These are phyloP conservation scores for Kitagawia praeruptora DNA, from an alignment of 129 eudicot species.

Conservation along the genomic window DNA sequence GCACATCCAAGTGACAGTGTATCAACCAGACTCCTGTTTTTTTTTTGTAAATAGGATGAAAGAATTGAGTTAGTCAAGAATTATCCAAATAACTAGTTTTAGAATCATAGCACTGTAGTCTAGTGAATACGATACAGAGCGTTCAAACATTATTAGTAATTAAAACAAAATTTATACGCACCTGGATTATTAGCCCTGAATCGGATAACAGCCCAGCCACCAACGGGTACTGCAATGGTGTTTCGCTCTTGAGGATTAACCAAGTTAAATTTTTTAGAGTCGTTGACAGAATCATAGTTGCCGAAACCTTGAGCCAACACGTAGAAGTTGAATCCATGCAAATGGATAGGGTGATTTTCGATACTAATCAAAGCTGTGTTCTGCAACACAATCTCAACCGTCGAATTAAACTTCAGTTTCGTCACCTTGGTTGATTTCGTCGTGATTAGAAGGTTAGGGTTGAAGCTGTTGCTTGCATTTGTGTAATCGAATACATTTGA, in stretches of 20 bases:
- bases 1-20: constrained; percentile 80
- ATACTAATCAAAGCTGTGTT: constrained; percentile 53
- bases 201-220: constrained; percentile 78
- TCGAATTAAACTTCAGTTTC: constrained; percentile 45
- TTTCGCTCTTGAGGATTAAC: constrained; percentile 58
- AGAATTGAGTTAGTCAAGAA: not conserved
- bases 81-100: too few species aligned
- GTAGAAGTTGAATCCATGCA: constrained; percentile 68
- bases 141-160: not conserved
- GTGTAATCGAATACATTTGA: constrained; percentile 51
- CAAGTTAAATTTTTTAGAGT: constrained; percentile 36
- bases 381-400: constrained; percentile 63
- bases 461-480: constrained; percentile 25
- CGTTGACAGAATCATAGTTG: constrained; percentile 35
- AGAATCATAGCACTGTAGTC: not conserved
- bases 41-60: not conserved
- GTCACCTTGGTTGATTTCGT: constrained; percentile 46
- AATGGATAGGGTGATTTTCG: constrained; percentile 71
- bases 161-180: not conserved
- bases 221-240: constrained; percentile 67
- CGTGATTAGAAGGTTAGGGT: constrained; percentile 29
- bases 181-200: constrained; percentile 86
- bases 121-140: not conserved
- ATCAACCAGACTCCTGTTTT: constrained; percentile 56
- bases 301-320: constrained; percentile 81